phyloP scores from a whole-genome alignment of 2,329 filamentous ascomycete genomes.

The Monosporascus ibericus region DNA sequence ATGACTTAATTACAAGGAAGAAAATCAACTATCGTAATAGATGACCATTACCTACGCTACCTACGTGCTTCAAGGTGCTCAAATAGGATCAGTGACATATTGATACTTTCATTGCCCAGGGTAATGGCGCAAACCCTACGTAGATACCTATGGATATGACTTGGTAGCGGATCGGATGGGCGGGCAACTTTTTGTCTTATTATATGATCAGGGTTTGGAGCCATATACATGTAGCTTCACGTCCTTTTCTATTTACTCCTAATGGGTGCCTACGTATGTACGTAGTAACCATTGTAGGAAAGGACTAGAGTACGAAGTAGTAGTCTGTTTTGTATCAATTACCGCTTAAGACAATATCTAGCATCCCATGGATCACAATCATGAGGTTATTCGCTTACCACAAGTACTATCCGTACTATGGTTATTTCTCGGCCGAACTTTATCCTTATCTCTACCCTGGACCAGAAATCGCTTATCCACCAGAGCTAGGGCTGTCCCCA shows the following conservation, averaged over 20 bases:
- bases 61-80: background rate
- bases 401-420: background rate
- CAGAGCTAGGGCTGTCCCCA: background rate
- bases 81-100: background rate
- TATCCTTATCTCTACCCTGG: background rate
- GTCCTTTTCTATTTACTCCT: too few species aligned
- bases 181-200: too few species aligned
- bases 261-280: too few species aligned
- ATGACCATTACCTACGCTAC: conserved; percentile 2
- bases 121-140: too few species aligned
- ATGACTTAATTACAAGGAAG: background rate
- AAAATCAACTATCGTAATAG: conserved; percentile 5
- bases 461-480: background rate
- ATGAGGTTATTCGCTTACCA: background rate
- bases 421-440: background rate
- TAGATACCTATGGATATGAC: too few species aligned
- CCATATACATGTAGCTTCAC: too few species aligned
- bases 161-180: too few species aligned
- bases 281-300: too few species aligned
- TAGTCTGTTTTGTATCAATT: too few species aligned
- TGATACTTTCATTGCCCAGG: background rate
- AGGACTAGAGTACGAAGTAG: too few species aligned
- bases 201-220: too few species aligned
- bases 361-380: background rate
- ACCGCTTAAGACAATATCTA: too few species aligned